A percentile compares a stretch with the other conserved stretches of the same genome.
Evolutionary conservation across 306 rosid species (phyloP).

Genomic region (Cucumis hystrix): DNA sequence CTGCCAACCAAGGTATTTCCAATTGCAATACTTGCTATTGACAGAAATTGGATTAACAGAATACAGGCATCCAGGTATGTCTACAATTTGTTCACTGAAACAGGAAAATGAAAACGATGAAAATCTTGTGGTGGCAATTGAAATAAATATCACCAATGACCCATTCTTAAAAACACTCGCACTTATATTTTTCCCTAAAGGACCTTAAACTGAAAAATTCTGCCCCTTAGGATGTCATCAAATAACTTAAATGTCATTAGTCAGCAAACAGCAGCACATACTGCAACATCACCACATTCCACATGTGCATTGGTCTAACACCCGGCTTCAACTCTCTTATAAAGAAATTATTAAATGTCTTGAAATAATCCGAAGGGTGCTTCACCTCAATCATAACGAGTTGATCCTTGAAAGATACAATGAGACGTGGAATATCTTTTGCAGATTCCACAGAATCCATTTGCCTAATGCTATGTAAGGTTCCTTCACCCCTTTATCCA

Average conservation of each 20-base stretch:
- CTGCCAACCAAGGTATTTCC: too few species aligned
- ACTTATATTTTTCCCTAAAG: slow-evolving; percentile 46
- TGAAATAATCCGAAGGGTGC: slow-evolving; percentile 63
- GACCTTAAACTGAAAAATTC: slow-evolving; percentile 84
- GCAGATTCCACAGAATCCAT: slow-evolving; percentile 56
- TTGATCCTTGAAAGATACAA: slow-evolving; percentile 81
- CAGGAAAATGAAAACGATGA: too few species aligned
- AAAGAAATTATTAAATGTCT: slow-evolving; percentile 85
- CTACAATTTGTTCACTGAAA: too few species aligned
- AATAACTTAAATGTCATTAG: slow-evolving; percentile 64
- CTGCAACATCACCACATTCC: slow-evolving; percentile 63
- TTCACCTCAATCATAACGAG: slow-evolving; percentile 70
- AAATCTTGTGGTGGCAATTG: too few species aligned
- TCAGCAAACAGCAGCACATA: slow-evolving; percentile 88
- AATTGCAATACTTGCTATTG: too few species aligned
- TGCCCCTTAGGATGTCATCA: slow-evolving; percentile 72
- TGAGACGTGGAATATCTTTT: slow-evolving; percentile 16
- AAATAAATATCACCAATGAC: too few species aligned
- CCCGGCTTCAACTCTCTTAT: slow-evolving; percentile 79
- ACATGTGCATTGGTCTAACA: slow-evolving; percentile 53
- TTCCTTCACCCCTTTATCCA: too few species aligned
- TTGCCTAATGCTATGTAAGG: slow-evolving; percentile 44
- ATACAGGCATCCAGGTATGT: too few species aligned
- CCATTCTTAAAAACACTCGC: slow-evolving; percentile 6
- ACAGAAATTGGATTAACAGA: too few species aligned